Conservation (phyloP, 116 monocot genomes). For the Trichopus zeylanicus region DNA sequence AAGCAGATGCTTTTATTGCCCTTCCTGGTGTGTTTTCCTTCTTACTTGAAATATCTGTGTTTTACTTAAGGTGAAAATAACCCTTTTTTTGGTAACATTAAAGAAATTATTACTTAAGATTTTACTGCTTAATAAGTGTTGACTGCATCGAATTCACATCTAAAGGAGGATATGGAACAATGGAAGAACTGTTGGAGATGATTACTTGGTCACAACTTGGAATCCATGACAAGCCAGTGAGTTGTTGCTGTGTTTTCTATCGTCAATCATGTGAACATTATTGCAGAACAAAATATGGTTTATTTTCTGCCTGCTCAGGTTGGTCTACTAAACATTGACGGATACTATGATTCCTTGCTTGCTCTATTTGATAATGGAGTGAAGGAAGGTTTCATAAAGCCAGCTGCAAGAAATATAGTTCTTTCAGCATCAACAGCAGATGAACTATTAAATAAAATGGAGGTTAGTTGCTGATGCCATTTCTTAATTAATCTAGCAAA, state of each 20-base stretch:
- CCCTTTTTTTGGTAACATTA: too few species aligned
- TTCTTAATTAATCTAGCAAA: neutral
- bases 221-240: conserved; percentile 90
- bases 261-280: neutral
- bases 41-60: neutral
- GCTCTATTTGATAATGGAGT: conserved; percentile 91
- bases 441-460: conserved; percentile 76
- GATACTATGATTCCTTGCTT: conserved; percentile 81
- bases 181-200: conserved; percentile 96
- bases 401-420: conserved; percentile 58
- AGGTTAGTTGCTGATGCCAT: conserved; percentile 32
- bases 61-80: neutral
- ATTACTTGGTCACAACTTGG: conserved; percentile 95
- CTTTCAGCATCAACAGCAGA: conserved; percentile 69
- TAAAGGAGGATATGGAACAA: conserved; percentile 57
- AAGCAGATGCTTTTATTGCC: conserved; percentile 82
- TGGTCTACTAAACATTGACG: conserved; percentile 88
- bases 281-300: neutral
- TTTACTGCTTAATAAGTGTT: neutral
- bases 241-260: neutral
- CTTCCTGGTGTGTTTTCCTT: conserved; percentile 55
- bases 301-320: conserved; percentile 28
- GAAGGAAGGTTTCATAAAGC: conserved; percentile 78
- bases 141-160: neutral
- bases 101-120: neutral